Base-by-base conservation (phyloP, 306 rosid genomes). In the Arachis hypogaea region DNA sequence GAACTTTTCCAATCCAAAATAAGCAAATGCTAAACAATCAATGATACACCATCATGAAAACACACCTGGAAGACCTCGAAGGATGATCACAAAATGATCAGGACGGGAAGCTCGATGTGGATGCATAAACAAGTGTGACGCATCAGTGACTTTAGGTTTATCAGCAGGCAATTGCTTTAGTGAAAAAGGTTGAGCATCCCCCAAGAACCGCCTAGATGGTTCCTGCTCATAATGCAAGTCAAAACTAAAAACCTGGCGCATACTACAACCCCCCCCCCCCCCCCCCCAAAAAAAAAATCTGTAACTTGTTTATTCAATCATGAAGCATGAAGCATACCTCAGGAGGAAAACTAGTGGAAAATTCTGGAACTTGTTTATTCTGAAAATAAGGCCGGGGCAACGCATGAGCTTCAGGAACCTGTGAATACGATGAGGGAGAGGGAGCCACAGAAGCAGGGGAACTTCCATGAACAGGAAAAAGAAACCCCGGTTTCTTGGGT, bases 21-120 rank as follows among this genome's bases (percentile, higher is more conserved):
- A 41, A 41, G 47, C 33, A 45, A 57, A 70, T 8, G 68, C 45
- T 28, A 56, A 51, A 49, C 50, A 74, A 78, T 1, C 6, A 64
- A 55, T 1, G 30, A 70, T 59, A 44, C 43, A 9, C 7, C 9
- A 67, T 59, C 16, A 43, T 14, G 46, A 43, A 43, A 60, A 38
- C 70, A 72, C 42, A 94, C 99, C 99, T 82, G 99, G 97, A 79
- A 94, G 97, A 40, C 99, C 99, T 16, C 97, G 86, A 69, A 94
- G 86, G 81, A 94, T 87, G 63, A 92, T 79, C 68, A 89, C 99
- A 64, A 92, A 80, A 81, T 89, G 97, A 81, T 90, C 99, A 47
- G 99, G 97, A 12, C 96, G 99, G 14, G 87, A 74, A 45, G 85
- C 47, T 64, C 99, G 90, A 81, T 80, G 88, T 0, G 93, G 96